A percentile compares a stretch with the other conserved stretches of the same genome.
These are phyloP conservation scores for Pugionium cornutum DNA, from an alignment of 345 rosid genomes.

Conservation along the genomic window DNA sequence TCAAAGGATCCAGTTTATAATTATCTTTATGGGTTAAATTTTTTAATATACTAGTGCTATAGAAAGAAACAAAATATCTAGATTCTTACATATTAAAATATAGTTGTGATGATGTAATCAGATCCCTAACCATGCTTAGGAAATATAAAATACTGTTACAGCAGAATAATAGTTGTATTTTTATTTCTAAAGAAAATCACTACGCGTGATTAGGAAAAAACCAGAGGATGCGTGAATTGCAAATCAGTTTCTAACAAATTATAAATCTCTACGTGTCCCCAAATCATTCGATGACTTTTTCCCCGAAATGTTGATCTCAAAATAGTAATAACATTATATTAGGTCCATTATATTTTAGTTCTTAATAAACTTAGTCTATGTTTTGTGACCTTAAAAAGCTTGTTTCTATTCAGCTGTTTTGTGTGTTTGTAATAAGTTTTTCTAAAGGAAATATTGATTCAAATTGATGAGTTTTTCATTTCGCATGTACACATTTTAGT, in stretches of 20 bases:
- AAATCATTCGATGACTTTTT: not conserved
- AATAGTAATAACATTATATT: not conserved
- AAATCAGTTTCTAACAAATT: not conserved
- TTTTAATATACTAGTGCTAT: not conserved
- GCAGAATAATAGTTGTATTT: conserved; percentile 32
- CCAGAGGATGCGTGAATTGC: not conserved
- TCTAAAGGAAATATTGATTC: not conserved
- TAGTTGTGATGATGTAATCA: conserved; percentile 32
- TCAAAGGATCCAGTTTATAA: conserved; percentile 30
- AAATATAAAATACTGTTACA: conserved; percentile 17
- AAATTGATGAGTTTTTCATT: no score
- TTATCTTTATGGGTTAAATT: not conserved
- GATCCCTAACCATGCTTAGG: conserved; percentile 23
- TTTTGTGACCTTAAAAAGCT: not conserved
- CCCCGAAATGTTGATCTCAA: not conserved
- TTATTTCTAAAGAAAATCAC: conserved; percentile 8
- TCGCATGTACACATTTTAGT: not conserved
- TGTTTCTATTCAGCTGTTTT: not conserved
- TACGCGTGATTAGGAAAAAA: not conserved
- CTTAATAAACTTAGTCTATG: not conserved
- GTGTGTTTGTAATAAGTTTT: not conserved
- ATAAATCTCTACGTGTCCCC: not conserved
- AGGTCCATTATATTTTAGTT: not conserved
- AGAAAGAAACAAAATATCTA: conserved; percentile 13
- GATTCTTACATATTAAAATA: conserved; percentile 22